These are phyloP conservation scores for Verticillium nonalfalfae DNA, from an alignment of 2,329 filamentous ascomycete species.

Conservation along the genomic window DNA sequence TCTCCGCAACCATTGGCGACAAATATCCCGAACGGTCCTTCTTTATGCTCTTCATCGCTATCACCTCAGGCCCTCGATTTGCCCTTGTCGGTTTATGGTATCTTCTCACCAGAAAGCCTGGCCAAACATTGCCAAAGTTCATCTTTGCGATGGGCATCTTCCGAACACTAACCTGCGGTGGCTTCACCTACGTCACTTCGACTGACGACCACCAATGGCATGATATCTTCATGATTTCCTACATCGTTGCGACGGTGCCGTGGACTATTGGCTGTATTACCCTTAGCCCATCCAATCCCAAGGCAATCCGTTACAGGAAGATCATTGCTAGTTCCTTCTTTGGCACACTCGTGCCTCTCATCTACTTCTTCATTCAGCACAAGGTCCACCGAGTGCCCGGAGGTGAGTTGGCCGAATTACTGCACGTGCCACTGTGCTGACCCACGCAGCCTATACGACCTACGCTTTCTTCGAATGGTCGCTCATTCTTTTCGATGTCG, in stretches of 20 bases:
- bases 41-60: conserved; percentile 95
- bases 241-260: conserved; percentile 86
- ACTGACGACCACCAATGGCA: conserved; percentile 99
- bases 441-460: conserved; percentile 74
- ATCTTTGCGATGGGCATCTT: conserved; percentile 76
- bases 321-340: conserved; percentile 80
- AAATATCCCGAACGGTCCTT: conserved; percentile 94
- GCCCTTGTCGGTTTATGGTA: conserved; percentile 90
- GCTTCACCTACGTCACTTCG: conserved; percentile 97
- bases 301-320: conserved; percentile 83
- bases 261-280: conserved; percentile 92
- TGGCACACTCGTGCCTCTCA: conserved; percentile 77
- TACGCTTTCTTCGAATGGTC: conserved; percentile 99
- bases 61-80: conserved; percentile 91
- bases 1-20: conserved; percentile 95
- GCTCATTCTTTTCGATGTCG: conserved; percentile 89
- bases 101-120: conserved; percentile 72
- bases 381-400: conserved; percentile 92
- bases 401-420: conserved; percentile 51
- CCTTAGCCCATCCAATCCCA: conserved; percentile 77
- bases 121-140: conserved; percentile 71
- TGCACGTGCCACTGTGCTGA: background rate
- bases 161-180: conserved; percentile 87
- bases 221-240: conserved; percentile 99
- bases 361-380: conserved; percentile 98